Percentiles rank a stretch among this genome's conserved stretches.
These are phyloP conservation scores for Apiotrichum siamense DNA, from an alignment of 1,284 basidiomycete genomes.

Conservation along the genomic window DNA sequence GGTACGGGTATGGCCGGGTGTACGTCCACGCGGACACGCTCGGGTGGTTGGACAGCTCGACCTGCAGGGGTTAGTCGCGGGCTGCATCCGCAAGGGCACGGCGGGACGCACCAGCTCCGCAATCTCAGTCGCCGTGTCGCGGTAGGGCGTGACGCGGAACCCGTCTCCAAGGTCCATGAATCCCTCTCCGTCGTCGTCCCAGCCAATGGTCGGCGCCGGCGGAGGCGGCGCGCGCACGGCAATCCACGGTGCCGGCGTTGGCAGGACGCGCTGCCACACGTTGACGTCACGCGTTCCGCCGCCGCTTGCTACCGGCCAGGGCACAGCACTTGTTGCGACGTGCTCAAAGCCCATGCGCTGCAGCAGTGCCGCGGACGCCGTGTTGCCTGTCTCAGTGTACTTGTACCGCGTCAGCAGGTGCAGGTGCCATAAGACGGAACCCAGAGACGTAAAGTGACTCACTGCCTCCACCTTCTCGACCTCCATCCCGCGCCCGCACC, in stretches of 20 bases:
- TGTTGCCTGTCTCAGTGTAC: not conserved
- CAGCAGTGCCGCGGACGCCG: not conserved
- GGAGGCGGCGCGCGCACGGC: not conserved
- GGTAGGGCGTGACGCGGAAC: constrained; percentile 1
- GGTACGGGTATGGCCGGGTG: not conserved
- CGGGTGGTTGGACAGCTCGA: not conserved
- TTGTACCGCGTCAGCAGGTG: not conserved
- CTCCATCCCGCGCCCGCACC: not conserved
- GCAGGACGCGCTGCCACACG: not conserved
- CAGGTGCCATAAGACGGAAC: not conserved
- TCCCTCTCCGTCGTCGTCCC: not conserved
- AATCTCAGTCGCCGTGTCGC: not conserved
- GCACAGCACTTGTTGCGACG: not conserved
- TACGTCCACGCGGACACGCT: not conserved
- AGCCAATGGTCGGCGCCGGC: not conserved
- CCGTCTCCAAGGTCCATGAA: not conserved
- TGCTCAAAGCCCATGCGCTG: not conserved
- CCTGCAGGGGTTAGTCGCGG: not conserved
- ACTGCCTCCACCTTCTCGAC: not conserved
- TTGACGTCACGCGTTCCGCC: not conserved
- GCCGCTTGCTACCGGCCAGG: not conserved
- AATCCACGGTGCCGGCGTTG: not conserved
- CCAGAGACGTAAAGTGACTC: not conserved
- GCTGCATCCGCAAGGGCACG: not conserved
- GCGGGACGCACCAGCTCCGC: not conserved